phyloP scores from a whole-genome alignment of 139 green algal genomes.

The Micromonas pusilla region DNA sequence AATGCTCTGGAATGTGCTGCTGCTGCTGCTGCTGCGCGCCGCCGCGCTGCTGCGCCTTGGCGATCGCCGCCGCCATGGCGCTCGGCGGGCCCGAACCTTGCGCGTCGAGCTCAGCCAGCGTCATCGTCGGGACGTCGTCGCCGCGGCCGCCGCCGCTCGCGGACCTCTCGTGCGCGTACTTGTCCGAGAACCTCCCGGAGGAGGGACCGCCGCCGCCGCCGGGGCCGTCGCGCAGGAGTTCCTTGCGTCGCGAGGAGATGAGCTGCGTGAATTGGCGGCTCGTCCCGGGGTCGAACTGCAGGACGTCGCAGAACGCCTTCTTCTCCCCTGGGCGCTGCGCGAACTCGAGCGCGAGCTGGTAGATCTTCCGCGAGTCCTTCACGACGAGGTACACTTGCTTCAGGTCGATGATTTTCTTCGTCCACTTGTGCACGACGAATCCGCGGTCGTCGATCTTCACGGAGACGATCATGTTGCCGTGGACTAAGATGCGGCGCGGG shows the following conservation, averaged over 20 bases:
- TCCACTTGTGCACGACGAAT: neutral
- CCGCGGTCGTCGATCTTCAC: neutral
- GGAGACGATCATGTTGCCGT: neutral
- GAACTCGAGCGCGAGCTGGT: neutral
- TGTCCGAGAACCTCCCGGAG: neutral
- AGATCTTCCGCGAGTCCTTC: neutral
- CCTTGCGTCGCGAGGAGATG: neutral
- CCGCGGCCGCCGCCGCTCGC: too few species aligned
- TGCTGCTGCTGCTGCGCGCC: too few species aligned
- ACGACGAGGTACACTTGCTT: neutral
- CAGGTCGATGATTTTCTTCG: neutral
- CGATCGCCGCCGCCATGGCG: too few species aligned
- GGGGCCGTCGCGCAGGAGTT: neutral
- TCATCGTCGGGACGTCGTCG: neutral
- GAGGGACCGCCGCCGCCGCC: too few species aligned
- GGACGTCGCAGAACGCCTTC: neutral
- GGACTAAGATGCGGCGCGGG: neutral
- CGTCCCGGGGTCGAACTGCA: neutral
- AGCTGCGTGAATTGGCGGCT: neutral
- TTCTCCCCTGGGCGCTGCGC: neutral
- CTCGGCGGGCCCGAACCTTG: too few species aligned
- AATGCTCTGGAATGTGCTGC: too few species aligned
- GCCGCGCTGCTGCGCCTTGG: too few species aligned
- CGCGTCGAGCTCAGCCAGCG: neutral
- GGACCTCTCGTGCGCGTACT: neutral